A percentile compares a stretch with the other conserved stretches of the same genome.
These are phyloP conservation scores for Limnanthes douglasii DNA, from an alignment of 345 rosid species.

Conservation along the genomic window DNA sequence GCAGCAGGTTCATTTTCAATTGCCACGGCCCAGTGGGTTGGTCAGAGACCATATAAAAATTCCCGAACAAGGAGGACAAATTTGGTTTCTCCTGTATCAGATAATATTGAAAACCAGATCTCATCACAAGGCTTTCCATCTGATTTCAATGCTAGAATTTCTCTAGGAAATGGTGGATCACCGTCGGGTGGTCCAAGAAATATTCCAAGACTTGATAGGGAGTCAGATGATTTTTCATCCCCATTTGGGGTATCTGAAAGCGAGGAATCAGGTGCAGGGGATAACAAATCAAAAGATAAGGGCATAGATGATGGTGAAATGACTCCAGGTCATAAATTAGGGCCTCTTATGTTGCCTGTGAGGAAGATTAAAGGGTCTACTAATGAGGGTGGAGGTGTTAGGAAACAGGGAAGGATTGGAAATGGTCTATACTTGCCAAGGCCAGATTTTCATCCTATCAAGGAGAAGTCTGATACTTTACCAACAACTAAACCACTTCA, in stretches of 20 bases:
- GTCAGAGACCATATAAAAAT: constrained; percentile 83
- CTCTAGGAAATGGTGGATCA: constrained; percentile 34
- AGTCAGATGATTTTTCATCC: constrained; percentile 45
- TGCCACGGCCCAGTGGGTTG: constrained; percentile 84
- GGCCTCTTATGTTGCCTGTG: constrained; percentile 25
- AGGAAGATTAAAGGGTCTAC: constrained; percentile 41
- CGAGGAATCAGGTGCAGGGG: constrained; percentile 86
- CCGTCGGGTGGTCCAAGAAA: constrained; percentile 23
- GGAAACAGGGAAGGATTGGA: constrained; percentile 72
- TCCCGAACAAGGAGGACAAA: constrained; percentile 79
- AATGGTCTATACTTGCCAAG: constrained; percentile 36
- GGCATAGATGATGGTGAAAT: constrained; percentile 37
- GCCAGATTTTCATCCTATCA: constrained; percentile 30
- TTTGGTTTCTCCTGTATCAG: constrained; percentile 49
- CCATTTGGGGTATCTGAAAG: constrained; percentile 63
- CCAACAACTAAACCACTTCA: constrained; percentile 49
- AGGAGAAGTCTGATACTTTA: constrained; percentile 46
- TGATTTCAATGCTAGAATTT: constrained; percentile 44
- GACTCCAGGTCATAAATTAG: constrained; percentile 34
- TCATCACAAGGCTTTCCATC: constrained; percentile 42
- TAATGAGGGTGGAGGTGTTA: constrained; percentile 58
- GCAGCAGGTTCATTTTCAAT: constrained; percentile 51
- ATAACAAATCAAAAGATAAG: constrained; percentile 43
- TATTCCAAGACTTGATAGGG: constrained; percentile 41
- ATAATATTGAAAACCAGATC: constrained; percentile 35